Conservation (phyloP, 83 land plant genomes). For the Larix sibirica region DNA sequence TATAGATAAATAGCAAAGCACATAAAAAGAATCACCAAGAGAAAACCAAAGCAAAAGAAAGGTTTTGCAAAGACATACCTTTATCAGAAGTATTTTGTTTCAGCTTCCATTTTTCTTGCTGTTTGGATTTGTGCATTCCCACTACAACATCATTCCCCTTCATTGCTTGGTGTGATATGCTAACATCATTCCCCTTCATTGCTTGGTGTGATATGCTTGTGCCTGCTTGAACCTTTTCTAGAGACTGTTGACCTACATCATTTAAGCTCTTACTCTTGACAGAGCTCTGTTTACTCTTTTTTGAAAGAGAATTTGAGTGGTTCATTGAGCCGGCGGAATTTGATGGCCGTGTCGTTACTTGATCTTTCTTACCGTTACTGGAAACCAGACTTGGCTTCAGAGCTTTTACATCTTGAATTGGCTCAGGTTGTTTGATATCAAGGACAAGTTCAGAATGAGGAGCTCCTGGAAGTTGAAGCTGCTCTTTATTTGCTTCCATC, state of each 20-base stretch:
- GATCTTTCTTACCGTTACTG: constrained; percentile 49
- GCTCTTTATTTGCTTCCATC: constrained; percentile 30
- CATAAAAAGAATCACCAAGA: neutral
- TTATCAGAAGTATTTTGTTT: constrained; percentile 36
- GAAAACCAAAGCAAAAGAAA: neutral
- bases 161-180: too few species aligned
- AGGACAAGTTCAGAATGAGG: constrained; percentile 13
- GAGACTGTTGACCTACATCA: constrained; percentile 45
- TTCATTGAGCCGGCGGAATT: constrained; percentile 15
- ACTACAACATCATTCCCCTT: neutral
- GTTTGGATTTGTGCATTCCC: constrained; percentile 32
- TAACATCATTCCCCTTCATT: constrained; percentile 27
- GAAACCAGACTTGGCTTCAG: constrained; percentile 16
- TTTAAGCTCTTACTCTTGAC: constrained; percentile 52
- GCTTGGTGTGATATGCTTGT: constrained; percentile 7
- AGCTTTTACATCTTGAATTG: constrained; percentile 21
- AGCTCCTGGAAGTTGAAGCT: constrained; percentile 11
- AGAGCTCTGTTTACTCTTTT: constrained; percentile 32
- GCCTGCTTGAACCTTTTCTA: constrained; percentile 12
- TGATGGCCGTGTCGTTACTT: constrained; percentile 23
- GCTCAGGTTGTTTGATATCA: constrained; percentile 22
- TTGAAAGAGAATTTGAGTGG: constrained; percentile 21
- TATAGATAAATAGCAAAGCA: neutral
- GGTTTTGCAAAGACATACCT: constrained; percentile 28
- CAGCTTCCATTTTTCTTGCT: constrained; percentile 46